These are phyloP conservation scores for Centaurea solstitialis DNA, from an alignment of 129 eudicot species.

Conservation along the genomic window DNA sequence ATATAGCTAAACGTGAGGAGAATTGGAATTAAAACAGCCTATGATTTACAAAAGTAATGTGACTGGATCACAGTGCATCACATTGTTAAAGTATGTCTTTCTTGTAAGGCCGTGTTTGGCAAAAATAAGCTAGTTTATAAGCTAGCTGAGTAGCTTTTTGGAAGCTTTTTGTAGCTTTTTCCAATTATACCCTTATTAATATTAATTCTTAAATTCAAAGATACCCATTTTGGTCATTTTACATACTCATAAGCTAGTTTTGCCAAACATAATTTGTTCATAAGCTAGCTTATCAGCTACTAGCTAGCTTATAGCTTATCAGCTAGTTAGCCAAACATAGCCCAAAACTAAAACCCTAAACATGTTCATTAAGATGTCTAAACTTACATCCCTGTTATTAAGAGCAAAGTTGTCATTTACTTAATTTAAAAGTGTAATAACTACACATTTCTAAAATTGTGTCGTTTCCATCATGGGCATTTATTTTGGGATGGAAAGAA, in stretches of 20 bases:
- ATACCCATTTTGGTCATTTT: too few species aligned
- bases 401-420: background rate
- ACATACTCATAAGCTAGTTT: too few species aligned
- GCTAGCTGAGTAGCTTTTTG: too few species aligned
- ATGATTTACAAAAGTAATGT: background rate
- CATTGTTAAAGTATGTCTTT: background rate
- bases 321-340: too few species aligned
- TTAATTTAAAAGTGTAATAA: background rate
- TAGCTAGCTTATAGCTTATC: too few species aligned
- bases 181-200: too few species aligned
- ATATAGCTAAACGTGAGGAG: background rate
- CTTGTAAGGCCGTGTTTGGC: too few species aligned
- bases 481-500: background rate
- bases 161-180: too few species aligned
- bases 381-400: background rate
- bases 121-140: too few species aligned
- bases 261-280: too few species aligned
- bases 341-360: background rate
- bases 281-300: too few species aligned
- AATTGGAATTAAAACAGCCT: background rate
- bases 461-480: background rate
- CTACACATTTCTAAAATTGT: background rate
- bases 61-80: background rate
- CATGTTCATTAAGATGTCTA: background rate
- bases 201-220: too few species aligned